A percentile compares a stretch with the other conserved stretches of the same genome.
phyloP scores from a whole-genome alignment of 1,139 yeast species.

The Petasospora fabianii region DNA sequence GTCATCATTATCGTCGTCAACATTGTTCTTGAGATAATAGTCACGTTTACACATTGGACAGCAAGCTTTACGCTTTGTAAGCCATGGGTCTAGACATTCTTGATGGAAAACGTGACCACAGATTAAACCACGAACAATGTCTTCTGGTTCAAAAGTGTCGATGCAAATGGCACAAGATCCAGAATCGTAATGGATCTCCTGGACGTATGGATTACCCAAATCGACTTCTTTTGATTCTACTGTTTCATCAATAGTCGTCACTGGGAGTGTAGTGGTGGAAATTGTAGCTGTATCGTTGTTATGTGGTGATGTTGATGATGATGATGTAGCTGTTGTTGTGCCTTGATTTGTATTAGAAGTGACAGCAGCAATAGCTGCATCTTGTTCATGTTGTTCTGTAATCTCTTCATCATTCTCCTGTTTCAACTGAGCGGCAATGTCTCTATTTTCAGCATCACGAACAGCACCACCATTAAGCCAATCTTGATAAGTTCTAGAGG shows the following conservation, averaged over 20 bases:
- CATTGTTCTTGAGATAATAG: slow-evolving; percentile 43
- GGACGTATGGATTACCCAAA: slow-evolving; percentile 22
- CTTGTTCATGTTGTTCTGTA: slow-evolving; percentile 6
- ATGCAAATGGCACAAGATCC: slow-evolving; percentile 83
- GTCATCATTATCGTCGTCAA: slow-evolving; percentile 12
- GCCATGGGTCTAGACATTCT: slow-evolving; percentile 81
- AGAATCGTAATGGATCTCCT: slow-evolving; percentile 53
- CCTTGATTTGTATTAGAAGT: slow-evolving; percentile 2
- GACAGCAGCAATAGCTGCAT: slow-evolving; percentile 8
- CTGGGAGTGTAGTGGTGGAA: no score
- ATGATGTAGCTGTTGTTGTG: background rate
- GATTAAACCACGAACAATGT: slow-evolving; percentile 63
- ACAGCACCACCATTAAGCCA: slow-evolving; percentile 51
- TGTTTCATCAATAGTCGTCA: background rate
- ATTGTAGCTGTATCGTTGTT: no score
- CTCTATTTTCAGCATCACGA: slow-evolving; percentile 25
- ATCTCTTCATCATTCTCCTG: slow-evolving; percentile 25
- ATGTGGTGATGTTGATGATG: background rate
- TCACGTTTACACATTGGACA: slow-evolving; percentile 86
- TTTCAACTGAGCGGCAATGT: slow-evolving; percentile 24
- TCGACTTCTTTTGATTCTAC: slow-evolving; percentile 17
- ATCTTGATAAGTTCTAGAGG: slow-evolving; percentile 55
- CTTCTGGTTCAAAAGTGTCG: slow-evolving; percentile 60
- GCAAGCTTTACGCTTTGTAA: slow-evolving; percentile 69
- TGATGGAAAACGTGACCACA: slow-evolving; percentile 87